Evolutionary conservation across 768 basidiomycete genomes (phyloP).

Genomic region (Rhodotorula babjevae): DNA sequence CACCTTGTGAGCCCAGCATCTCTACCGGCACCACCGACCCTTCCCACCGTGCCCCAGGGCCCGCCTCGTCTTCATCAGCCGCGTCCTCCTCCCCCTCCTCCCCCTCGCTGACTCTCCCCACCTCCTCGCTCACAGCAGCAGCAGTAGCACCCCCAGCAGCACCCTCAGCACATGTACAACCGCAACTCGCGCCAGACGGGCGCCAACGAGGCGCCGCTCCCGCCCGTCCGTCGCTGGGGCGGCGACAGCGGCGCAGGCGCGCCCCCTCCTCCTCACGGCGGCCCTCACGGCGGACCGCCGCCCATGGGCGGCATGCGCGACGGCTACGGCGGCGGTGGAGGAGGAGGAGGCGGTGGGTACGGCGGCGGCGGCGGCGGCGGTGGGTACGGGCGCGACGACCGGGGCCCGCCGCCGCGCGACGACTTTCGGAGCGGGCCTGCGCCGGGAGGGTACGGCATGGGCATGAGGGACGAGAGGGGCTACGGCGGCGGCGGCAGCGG

Average conservation of each 20-base stretch:
- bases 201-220: slow-evolving; percentile 37
- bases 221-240: slow-evolving; percentile 38
- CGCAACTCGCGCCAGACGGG: slow-evolving; percentile 28
- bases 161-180: slow-evolving; percentile 24
- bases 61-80: too few species aligned
- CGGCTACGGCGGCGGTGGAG: slow-evolving; percentile 1
- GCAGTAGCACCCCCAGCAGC: not conserved
- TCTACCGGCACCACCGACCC: too few species aligned
- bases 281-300: too few species aligned
- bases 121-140: not conserved
- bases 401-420: not conserved
- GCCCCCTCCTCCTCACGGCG: slow-evolving; percentile 4
- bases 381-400: not conserved
- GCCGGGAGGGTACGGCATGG: slow-evolving; percentile 4
- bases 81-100: too few species aligned
- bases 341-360: not conserved
- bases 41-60: too few species aligned
- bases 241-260: slow-evolving; percentile 8
- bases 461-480: not conserved
- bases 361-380: not conserved
- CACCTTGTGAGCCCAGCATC: not conserved
- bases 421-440: not conserved
- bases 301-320: slow-evolving; percentile 1
- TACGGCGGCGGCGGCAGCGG: not conserved
- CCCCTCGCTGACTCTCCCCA: not conserved